Evolutionary conservation across 441 rosid genomes (phyloP).

Genomic region (Brassica hybrid): DNA sequence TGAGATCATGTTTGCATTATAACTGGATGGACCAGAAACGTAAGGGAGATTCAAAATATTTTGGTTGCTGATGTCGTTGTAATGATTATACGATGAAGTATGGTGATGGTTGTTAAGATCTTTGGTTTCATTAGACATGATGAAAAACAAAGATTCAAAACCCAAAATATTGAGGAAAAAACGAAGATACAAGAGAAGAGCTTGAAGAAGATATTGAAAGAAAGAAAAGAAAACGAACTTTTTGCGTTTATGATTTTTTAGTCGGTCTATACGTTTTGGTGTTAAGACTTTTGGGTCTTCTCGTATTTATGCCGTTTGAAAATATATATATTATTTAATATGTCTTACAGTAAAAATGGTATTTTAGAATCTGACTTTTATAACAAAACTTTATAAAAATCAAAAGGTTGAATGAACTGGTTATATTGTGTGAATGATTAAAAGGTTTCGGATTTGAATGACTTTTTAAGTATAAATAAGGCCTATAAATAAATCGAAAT

Average conservation of each 20-base stretch:
- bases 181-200: background rate
- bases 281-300: slow-evolving; percentile 43
- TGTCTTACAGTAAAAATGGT: slow-evolving; percentile 14
- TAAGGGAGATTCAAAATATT: slow-evolving; percentile 37
- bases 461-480: background rate
- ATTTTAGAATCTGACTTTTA: slow-evolving; percentile 11
- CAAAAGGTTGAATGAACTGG: slow-evolving; percentile 23
- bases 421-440: slow-evolving; percentile 36
- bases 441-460: slow-evolving; percentile 20
- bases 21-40: slow-evolving; percentile 38
- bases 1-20: slow-evolving; percentile 46
- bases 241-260: slow-evolving; percentile 34
- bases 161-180: background rate
- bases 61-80: slow-evolving; percentile 34
- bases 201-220: slow-evolving; percentile 18
- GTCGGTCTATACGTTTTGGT: slow-evolving; percentile 36
- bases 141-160: slow-evolving; percentile 11
- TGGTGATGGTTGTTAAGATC: slow-evolving; percentile 43
- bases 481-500: background rate
- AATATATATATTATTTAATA: slow-evolving; percentile 23
- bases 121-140: slow-evolving; percentile 52
- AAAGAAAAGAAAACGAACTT: slow-evolving; percentile 20
- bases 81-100: slow-evolving; percentile 47
- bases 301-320: slow-evolving; percentile 42
- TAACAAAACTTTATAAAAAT: background rate